These are phyloP conservation scores for Colletotrichum zoysiae DNA, from an alignment of 2,329 filamentous ascomycete genomes.

Conservation along the genomic window DNA sequence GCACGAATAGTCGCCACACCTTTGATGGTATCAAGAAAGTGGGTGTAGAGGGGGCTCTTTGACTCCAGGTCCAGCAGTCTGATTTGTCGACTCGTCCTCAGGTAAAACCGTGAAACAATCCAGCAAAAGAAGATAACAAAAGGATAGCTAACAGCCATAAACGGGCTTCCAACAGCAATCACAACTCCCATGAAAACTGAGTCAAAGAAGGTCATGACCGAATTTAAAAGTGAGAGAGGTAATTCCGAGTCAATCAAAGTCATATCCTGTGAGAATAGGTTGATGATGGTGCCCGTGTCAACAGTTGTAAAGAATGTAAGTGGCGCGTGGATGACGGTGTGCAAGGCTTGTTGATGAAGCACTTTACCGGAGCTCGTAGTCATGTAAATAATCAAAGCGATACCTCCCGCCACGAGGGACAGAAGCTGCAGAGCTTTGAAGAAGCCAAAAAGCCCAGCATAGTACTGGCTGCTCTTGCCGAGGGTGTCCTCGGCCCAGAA, in stretches of 20 bases:
- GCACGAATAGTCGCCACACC: constrained; percentile 66
- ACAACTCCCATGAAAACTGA: constrained; percentile 57
- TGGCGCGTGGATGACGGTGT: constrained; percentile 48
- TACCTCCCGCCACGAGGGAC: constrained; percentile 37
- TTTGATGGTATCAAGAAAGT: constrained; percentile 65
- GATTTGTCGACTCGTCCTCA: constrained; percentile 68
- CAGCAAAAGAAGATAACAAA: constrained; percentile 58
- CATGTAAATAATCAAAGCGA: constrained; percentile 43
- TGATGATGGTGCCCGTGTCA: constrained; percentile 53
- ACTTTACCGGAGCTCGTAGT: constrained; percentile 43
- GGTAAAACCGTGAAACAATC: constrained; percentile 65
- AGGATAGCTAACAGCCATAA: constrained; percentile 60
- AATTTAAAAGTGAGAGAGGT: constrained; percentile 44
- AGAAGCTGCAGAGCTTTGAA: constrained; percentile 37
- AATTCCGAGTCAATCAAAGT: constrained; percentile 52
- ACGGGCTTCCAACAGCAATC: constrained; percentile 55
- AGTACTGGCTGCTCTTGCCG: constrained; percentile 38
- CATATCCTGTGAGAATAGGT: constrained; percentile 56
- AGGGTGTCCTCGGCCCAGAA: constrained; percentile 47
- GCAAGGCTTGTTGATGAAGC: constrained; percentile 45
- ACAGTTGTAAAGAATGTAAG: constrained; percentile 54
- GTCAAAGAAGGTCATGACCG: constrained; percentile 37
- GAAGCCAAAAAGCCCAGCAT: constrained; percentile 44
- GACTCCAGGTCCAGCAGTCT: constrained; percentile 68
- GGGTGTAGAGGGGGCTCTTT: constrained; percentile 64